Evolutionary conservation across 2,329 filamentous ascomycete genomes (phyloP).

Genomic region (Fusarium protoensiforme): DNA sequence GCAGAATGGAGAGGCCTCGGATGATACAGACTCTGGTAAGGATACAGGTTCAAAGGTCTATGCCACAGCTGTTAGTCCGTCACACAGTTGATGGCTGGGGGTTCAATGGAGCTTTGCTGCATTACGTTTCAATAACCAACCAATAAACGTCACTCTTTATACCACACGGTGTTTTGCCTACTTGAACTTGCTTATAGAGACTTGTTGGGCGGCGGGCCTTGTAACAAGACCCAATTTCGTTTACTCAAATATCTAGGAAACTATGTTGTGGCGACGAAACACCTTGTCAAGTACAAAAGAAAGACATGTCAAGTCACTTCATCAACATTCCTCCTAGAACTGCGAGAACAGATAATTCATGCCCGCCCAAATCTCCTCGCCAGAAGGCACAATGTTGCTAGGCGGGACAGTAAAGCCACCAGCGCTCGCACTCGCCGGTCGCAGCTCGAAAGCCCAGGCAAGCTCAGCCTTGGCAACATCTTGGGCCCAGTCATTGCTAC

Average conservation of each 20-base stretch:
- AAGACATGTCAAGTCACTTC: not conserved
- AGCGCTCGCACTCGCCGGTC: slow-evolving; percentile 43
- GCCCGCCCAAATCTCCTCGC: slow-evolving; percentile 56
- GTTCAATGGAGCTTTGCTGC: no score
- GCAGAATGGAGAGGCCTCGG: not conserved
- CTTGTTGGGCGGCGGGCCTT: no score
- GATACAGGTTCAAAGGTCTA: not conserved
- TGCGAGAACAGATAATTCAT: slow-evolving; percentile 51
- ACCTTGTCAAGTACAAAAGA: not conserved
- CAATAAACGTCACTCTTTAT: no score
- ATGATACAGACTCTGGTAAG: not conserved
- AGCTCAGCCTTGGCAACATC: slow-evolving; percentile 56
- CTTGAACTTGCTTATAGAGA: no score
- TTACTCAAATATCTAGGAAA: not conserved
- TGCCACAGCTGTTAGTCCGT: not conserved
- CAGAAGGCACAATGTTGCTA: slow-evolving; percentile 53
- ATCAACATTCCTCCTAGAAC: not conserved
- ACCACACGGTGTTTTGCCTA: no score
- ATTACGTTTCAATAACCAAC: no score
- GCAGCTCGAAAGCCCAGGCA: slow-evolving; percentile 54
- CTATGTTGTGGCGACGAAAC: not conserved
- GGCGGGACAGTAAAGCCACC: slow-evolving; percentile 30
- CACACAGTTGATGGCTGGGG: not conserved
- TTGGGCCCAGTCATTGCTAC: slow-evolving; percentile 57
- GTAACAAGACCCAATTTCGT: no score